These are phyloP conservation scores for Gnaphalium uliginosum DNA, from an alignment of 129 eudicot species.

Conservation along the genomic window DNA sequence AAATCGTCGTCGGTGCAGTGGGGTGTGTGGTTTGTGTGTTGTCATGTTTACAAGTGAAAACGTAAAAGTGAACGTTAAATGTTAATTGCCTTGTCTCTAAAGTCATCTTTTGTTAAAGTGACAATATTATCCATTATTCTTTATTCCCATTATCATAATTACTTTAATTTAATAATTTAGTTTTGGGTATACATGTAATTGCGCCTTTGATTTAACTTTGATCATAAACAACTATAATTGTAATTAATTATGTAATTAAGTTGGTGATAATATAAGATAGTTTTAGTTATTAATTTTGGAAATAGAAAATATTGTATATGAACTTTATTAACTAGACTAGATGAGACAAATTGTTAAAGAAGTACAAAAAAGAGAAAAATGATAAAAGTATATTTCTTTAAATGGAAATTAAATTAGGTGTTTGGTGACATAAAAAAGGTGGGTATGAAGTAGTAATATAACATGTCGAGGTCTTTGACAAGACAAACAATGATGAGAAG, in stretches of 20 bases:
- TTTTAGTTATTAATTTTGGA: background rate
- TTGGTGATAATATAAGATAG: background rate
- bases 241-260: background rate
- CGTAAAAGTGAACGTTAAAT: constrained; percentile 20
- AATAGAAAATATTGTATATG: background rate
- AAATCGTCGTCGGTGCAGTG: constrained; percentile 37
- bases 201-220: no score
- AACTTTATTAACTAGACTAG: background rate
- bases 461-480: constrained; percentile 6
- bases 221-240: no score
- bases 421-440: constrained; percentile 11
- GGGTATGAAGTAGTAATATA: constrained; percentile 9
- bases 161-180: background rate
- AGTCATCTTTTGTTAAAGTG: constrained; percentile 20
- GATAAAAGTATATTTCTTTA: background rate
- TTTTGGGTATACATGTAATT: no score
- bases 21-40: background rate
- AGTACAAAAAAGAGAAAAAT: background rate
- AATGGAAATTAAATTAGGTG: constrained; percentile 1
- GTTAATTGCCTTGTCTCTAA: constrained; percentile 30
- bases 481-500: background rate
- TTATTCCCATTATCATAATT: background rate
- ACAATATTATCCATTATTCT: background rate
- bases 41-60: constrained; percentile 6
- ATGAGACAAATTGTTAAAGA: background rate